phyloP scores from a whole-genome alignment of 148 eudicot genomes.

The Agrostemma githago region DNA sequence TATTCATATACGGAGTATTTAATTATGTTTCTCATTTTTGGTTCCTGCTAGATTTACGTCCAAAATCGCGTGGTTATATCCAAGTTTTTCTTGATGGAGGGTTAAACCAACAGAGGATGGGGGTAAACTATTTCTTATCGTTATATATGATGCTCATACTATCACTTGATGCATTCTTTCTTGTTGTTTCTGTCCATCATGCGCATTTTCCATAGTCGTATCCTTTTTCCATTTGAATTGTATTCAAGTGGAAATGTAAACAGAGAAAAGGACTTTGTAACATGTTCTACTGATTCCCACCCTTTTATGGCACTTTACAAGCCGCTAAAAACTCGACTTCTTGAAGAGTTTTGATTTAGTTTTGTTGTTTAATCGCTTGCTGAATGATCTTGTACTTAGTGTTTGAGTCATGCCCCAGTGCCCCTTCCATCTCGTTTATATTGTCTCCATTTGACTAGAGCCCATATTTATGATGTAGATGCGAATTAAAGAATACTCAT shows the following conservation, averaged over 20 bases:
- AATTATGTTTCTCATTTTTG: slow-evolving; percentile 5
- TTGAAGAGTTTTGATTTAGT: background rate
- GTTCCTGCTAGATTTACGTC: slow-evolving; percentile 29
- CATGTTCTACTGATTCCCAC: background rate
- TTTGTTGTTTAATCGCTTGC: background rate
- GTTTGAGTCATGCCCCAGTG: background rate
- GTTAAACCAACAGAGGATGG: slow-evolving; percentile 58
- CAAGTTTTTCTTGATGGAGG: slow-evolving; percentile 54
- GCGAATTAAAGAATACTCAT: background rate
- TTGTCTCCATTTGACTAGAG: background rate
- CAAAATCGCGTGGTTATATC: slow-evolving; percentile 28
- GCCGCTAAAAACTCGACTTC: background rate
- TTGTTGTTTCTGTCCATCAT: background rate
- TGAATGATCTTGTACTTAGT: background rate
- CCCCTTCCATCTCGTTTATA: background rate
- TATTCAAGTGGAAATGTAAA: background rate
- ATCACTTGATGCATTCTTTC: background rate
- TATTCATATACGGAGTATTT: background rate
- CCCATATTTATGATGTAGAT: background rate
- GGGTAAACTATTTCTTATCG: slow-evolving; percentile 32
- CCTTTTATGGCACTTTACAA: background rate
- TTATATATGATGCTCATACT: background rate
- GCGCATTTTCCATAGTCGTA: background rate
- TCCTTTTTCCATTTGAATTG: background rate
- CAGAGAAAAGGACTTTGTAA: background rate